A percentile compares a stretch with the other conserved stretches of the same genome.
phyloP scores from a whole-genome alignment of 2,329 filamentous ascomycete species.

The Microdochium paspali region DNA sequence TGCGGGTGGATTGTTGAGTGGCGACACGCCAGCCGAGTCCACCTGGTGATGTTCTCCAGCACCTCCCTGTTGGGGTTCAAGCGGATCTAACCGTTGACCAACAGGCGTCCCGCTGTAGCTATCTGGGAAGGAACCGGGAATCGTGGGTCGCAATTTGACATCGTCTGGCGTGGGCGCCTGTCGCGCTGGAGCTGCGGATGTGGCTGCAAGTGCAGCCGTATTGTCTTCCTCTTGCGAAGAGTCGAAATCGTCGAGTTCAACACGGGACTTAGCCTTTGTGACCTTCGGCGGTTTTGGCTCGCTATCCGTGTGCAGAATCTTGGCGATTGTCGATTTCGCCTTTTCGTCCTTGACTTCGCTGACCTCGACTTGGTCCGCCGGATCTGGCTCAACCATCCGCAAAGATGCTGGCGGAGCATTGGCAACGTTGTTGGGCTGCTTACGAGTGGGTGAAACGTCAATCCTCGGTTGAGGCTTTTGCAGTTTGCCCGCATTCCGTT shows the following conservation, averaged over 20 bases:
- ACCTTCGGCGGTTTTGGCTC: slow-evolving; percentile 47
- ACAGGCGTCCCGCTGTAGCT: slow-evolving; percentile 23
- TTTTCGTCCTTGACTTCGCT: slow-evolving; percentile 32
- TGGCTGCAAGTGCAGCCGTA: slow-evolving; percentile 14
- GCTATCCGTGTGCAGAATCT: slow-evolving; percentile 29
- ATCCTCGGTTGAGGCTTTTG: slow-evolving; percentile 54
- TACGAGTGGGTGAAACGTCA: slow-evolving; percentile 37
- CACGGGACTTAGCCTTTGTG: slow-evolving; percentile 49
- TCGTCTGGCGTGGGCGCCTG: slow-evolving; percentile 13
- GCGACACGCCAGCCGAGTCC: slow-evolving; percentile 45
- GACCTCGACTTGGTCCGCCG: slow-evolving; percentile 25
- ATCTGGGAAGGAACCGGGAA: slow-evolving; percentile 31
- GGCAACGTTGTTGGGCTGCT: slow-evolving; percentile 41
- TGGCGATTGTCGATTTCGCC: slow-evolving; percentile 26
- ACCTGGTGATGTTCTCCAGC: slow-evolving; percentile 15
- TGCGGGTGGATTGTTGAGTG: slow-evolving; percentile 49
- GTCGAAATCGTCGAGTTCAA: slow-evolving; percentile 64
- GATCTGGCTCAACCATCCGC: slow-evolving; percentile 49
- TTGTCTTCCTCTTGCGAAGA: slow-evolving; percentile 34
- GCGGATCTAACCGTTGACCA: slow-evolving; percentile 19
- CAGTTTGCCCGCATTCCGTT: slow-evolving; percentile 56
- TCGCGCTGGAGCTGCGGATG: slow-evolving; percentile 14
- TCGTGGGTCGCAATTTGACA: slow-evolving; percentile 19
- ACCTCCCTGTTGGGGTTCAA: slow-evolving; percentile 2
- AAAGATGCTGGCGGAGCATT: slow-evolving; percentile 47